Conservation (phyloP, 2,329 filamentous ascomycete genomes). For the Aspergillus tanneri region DNA sequence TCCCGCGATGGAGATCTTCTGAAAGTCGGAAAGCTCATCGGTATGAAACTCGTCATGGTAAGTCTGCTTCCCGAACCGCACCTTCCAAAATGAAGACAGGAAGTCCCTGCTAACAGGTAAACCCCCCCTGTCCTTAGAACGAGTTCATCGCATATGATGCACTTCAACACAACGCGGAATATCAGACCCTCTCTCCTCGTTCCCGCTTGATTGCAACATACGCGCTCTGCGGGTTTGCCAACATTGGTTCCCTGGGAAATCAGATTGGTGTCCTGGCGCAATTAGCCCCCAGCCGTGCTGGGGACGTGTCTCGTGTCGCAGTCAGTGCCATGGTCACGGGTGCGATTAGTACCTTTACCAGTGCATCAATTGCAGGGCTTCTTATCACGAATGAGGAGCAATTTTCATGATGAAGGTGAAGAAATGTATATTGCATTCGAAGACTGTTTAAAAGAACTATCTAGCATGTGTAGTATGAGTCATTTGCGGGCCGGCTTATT, state of each 20-base stretch:
- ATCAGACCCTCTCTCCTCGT: conserved; percentile 62
- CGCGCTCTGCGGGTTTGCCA: conserved; percentile 77
- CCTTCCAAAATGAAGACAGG: background rate
- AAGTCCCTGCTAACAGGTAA: background rate
- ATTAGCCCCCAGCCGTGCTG: conserved; percentile 70
- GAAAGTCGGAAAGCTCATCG: conserved; percentile 75
- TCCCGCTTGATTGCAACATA: conserved; percentile 82
- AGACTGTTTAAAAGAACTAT: no score
- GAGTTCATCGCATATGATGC: conserved; percentile 72
- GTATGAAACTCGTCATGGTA: conserved; percentile 75
- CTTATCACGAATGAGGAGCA: conserved; percentile 58
- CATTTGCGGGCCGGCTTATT: no score
- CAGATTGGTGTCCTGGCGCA: conserved; percentile 86
- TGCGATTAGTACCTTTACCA: conserved; percentile 74
- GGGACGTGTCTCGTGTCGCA: conserved; percentile 73
- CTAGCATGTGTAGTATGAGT: no score
- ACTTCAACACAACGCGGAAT: conserved; percentile 55
- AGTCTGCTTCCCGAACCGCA: conserved; percentile 26
- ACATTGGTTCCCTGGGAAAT: conserved; percentile 82
- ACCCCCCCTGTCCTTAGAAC: conserved; percentile 50
- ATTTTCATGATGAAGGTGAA: background rate
- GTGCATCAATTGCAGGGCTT: conserved; percentile 74
- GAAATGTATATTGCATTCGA: no score
- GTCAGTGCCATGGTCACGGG: conserved; percentile 75
- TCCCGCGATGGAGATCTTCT: conserved; percentile 63